phyloP scores from a whole-genome alignment of 305 asterid species.

The Striga hermonthica region DNA sequence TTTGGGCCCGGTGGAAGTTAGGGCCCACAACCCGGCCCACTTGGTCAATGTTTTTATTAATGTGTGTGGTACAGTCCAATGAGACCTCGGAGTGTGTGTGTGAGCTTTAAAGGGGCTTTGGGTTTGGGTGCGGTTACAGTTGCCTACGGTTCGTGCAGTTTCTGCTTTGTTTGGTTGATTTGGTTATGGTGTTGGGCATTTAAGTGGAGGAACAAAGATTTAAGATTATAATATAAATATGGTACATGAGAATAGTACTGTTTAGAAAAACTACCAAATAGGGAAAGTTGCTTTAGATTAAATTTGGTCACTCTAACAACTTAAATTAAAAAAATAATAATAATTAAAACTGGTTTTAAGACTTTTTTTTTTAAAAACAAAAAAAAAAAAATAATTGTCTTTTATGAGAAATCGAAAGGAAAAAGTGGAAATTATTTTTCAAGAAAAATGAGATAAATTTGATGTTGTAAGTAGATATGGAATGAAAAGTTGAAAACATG shows the following conservation, averaged over 20 bases:
- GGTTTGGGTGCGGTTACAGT: conserved; percentile 27
- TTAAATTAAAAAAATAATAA: too few relatives aligned
- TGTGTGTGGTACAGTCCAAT: conserved; percentile 36
- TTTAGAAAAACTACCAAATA: too few relatives aligned
- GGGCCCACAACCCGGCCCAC: conserved; percentile 40
- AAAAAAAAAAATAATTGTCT: too few relatives aligned
- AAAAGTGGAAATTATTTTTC: too few relatives aligned
- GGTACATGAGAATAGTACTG: background rate
- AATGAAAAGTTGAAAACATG: too few relatives aligned
- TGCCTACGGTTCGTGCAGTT: conserved; percentile 30
- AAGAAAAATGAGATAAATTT: too few relatives aligned
- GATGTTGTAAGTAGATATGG: too few relatives aligned
- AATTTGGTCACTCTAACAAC: too few relatives aligned
- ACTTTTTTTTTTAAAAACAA: too few relatives aligned
- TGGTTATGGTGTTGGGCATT: conserved; percentile 24
- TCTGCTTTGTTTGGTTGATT: conserved; percentile 3
- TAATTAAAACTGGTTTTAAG: too few relatives aligned
- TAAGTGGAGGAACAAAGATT: conserved; percentile 11
- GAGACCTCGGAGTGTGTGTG: conserved; percentile 27
- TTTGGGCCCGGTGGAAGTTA: conserved; percentile 16
- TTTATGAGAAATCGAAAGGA: too few relatives aligned
- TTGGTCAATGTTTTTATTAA: conserved; percentile 37
- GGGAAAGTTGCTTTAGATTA: too few relatives aligned
- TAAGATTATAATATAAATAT: conserved; percentile 7
- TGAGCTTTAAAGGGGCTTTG: conserved; percentile 30